Evolutionary conservation across 1,284 basidiomycete species (phyloP), one percentile per base, ranked within the genome.

Genomic region (Afroboletus lepidellus): DNA sequence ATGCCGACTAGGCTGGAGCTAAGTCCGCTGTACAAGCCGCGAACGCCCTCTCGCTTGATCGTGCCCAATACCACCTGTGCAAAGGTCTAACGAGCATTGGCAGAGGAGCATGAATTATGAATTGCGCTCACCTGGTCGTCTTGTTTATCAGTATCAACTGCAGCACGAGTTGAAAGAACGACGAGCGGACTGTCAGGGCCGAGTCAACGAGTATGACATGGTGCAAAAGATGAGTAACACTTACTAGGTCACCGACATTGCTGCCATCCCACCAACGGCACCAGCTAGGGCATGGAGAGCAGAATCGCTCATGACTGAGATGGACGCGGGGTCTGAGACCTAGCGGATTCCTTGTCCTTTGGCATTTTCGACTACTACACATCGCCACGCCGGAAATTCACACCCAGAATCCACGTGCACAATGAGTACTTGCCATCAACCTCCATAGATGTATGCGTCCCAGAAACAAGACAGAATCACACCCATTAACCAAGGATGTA

Each of bases 101-200:
- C 41, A 38, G 27, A 50, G 24, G 48, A 27, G 16, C 16, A 20
- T 13, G 7, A 30, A 13, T 12, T 29, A 25, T 6, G 47, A 18
- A 15, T 25, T 54, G 25, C 29, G 34, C 45, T 71, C 30, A 80
- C 83, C 79, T 92, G 90, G 53, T 80, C 74, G 54, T 89, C 79
- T 56, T 83, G 88, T 74, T 86, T 91, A 1, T 38, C 23, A 13
- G 87, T 87, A 62, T 94, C 87, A 8, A 98, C 93, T 8, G 95
- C 95, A 2, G 94, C 93, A 44, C 95, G 84, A 1, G 94, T 98
- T 5, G 92, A 95, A 32, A 98, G 77, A 67, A 94, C 91, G 57
- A 98, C 87, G 30, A 99, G 79, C 8, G 96, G 96, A 67, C 92
- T 95, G 48, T 51, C 12, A 13, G 53, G 54, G 27, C 57, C 57